Evolutionary conservation across 257 asterid species (phyloP), one percentile per base, ranked within the genome.

Genomic region (Euphrasia confusa): DNA sequence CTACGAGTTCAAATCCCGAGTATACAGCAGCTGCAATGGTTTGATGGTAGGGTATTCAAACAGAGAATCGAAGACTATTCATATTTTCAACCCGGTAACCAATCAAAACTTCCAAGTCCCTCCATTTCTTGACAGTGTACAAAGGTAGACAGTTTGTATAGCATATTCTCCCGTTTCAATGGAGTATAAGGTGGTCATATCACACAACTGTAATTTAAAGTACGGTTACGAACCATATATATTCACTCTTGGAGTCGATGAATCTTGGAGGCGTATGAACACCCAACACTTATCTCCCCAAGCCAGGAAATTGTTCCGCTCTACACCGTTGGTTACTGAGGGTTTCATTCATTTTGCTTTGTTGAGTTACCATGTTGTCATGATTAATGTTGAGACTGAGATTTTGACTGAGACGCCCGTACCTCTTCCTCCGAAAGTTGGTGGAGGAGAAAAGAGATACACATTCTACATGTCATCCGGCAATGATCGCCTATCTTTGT

Each of bases 161-260:
- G 24, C 24, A 21, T 21, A 21, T 21, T 21, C 24, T 21, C 24
- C 24, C 24, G 24, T 21, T 21, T 35, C 49, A 13, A 58, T 32
- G 63, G 49, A 32, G 63, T 58, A 58, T 35, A 58, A 58, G 35
- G 63, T 58, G 63, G 47, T 17, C 12, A 9, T 45, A 21, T 21
- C 1, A 21, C 24, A 21, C 24, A 21, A 21, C 24, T 21, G 24
- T 21, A 21, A 21, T 21, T 21, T 21, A 21, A 1, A 21, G 24
- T 21, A 21, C 2, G 40, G 0, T 2, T 4, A 5, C 17, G 14
- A 11, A 26, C 13, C n/a, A 13, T n/a, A 7, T 28, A 26, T 56
- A 27, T 56, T 56, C 10, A 33, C 24, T 21, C 24, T 21, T 21
- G 24, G 24, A 21, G 24, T 21, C 24, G 24, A 21, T 21, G 24